phyloP scores from a whole-genome alignment of 2,329 filamentous ascomycete species.

The Lachnellula arida region DNA sequence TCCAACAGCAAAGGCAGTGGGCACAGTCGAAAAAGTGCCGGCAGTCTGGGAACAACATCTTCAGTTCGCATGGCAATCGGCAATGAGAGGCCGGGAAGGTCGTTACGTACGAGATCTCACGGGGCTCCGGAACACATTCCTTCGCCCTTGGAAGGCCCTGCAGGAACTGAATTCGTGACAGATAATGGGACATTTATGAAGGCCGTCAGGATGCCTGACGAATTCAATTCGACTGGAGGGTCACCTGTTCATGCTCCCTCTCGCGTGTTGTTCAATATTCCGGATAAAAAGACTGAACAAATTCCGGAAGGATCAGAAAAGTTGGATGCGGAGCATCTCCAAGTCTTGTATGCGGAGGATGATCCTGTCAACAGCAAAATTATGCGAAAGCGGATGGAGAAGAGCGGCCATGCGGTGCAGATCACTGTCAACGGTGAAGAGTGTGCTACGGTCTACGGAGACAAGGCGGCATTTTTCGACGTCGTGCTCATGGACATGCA shows the following conservation, averaged over 20 bases:
- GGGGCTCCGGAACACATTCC: constrained; percentile 19
- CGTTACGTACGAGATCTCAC: constrained; percentile 22
- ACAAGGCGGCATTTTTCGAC: constrained; percentile 61
- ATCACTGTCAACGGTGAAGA: constrained; percentile 81
- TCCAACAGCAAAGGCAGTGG: constrained; percentile 19
- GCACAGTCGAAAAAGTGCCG: constrained; percentile 17
- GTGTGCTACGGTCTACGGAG: constrained; percentile 66
- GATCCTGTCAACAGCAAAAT: constrained; percentile 85
- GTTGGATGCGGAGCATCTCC: constrained; percentile 22
- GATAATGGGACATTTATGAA: constrained; percentile 40
- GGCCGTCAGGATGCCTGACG: constrained; percentile 44
- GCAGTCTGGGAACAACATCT: constrained; percentile 10
- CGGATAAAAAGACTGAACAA: constrained; percentile 3
- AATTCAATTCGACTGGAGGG: constrained; percentile 22
- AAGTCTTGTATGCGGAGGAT: constrained; percentile 78
- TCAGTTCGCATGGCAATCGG: not conserved
- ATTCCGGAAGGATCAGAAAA: not conserved
- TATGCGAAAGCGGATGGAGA: constrained; percentile 73
- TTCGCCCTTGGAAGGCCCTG: constrained; percentile 28
- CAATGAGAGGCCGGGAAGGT: constrained; percentile 4
- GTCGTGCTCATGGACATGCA: constrained; percentile 91
- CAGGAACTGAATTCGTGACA: constrained; percentile 36
- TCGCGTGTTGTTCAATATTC: constrained; percentile 20
- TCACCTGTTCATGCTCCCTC: constrained; percentile 6
- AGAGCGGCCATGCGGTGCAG: constrained; percentile 64